These are phyloP conservation scores for Apiospora saccharicola DNA, from an alignment of 2,329 filamentous ascomycete genomes.

Conservation along the genomic window DNA sequence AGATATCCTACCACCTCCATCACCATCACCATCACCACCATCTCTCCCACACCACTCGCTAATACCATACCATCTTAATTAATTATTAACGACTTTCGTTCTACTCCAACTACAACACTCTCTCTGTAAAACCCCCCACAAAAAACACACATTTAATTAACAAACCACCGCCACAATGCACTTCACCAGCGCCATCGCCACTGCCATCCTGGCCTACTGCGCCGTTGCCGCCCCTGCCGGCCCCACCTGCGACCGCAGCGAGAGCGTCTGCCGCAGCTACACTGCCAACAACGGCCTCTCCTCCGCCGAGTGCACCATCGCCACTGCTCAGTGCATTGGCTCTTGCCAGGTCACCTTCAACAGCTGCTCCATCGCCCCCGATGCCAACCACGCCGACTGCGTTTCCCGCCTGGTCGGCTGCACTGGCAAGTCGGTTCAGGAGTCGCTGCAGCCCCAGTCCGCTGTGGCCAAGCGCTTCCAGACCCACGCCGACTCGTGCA, in stretches of 20 bases:
- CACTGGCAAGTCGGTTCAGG: constrained; percentile 2
- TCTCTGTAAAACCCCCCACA: background rate
- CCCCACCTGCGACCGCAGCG: constrained; percentile 11
- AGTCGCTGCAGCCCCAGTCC: constrained; percentile 16
- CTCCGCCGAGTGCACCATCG: background rate
- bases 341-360: constrained; percentile 3
- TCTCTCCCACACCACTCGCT: constrained; percentile 17
- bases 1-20: constrained; percentile 2
- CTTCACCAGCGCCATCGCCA: constrained; percentile 17
- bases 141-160: background rate
- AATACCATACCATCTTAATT: constrained; percentile 22
- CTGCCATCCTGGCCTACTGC: constrained; percentile 21
- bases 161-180: constrained; percentile 13
- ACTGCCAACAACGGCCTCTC: constrained; percentile 21
- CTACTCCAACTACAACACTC: constrained; percentile 19
- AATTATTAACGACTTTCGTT: constrained; percentile 1
- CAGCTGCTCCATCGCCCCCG: background rate
- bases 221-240: constrained; percentile 23
- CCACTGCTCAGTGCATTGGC: constrained; percentile 20
- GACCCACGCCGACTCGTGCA: background rate
- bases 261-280: constrained; percentile 23
- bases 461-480: constrained; percentile 1
- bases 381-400: constrained; percentile 21
- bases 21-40: constrained; percentile 22
- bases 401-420: constrained; percentile 7